phyloP scores from a whole-genome alignment of 345 rosid genomes.

The Raphanus sativus region DNA sequence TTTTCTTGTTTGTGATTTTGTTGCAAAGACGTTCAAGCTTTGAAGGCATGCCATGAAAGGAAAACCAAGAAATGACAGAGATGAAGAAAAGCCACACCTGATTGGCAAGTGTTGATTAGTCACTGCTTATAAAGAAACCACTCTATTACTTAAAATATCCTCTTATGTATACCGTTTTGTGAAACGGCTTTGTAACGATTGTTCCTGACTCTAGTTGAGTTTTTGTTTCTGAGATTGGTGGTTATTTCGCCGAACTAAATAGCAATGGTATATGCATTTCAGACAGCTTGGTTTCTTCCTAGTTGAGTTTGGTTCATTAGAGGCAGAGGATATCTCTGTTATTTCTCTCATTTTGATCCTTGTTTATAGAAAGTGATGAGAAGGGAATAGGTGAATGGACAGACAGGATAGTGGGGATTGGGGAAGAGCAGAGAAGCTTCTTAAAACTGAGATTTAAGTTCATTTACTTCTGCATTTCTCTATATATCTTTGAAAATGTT shows the following conservation, averaged over 20 bases:
- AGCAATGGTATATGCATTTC: neutral
- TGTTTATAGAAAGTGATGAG: neutral
- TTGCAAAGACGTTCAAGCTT: conserved; percentile 40
- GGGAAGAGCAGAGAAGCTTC: neutral
- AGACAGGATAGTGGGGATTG: neutral
- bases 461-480: neutral
- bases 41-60: conserved; percentile 33
- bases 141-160: neutral
- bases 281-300: neutral
- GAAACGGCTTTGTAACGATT: neutral
- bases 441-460: neutral
- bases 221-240: neutral
- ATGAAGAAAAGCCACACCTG: neutral
- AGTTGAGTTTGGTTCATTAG: neutral
- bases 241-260: neutral
- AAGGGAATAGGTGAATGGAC: neutral
- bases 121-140: conserved; percentile 14
- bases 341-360: neutral
- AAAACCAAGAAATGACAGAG: conserved; percentile 40
- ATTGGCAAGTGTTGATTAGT: conserved; percentile 10
- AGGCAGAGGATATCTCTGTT: neutral
- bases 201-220: neutral
- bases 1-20: conserved; percentile 20
- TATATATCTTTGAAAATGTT: neutral
- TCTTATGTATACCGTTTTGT: neutral